Percentiles rank a stretch among this genome's conserved stretches.
Evolutionary conservation across 2,329 filamentous ascomycete genomes (phyloP).

Genomic region (Dothiorella sarmentorum): DNA sequence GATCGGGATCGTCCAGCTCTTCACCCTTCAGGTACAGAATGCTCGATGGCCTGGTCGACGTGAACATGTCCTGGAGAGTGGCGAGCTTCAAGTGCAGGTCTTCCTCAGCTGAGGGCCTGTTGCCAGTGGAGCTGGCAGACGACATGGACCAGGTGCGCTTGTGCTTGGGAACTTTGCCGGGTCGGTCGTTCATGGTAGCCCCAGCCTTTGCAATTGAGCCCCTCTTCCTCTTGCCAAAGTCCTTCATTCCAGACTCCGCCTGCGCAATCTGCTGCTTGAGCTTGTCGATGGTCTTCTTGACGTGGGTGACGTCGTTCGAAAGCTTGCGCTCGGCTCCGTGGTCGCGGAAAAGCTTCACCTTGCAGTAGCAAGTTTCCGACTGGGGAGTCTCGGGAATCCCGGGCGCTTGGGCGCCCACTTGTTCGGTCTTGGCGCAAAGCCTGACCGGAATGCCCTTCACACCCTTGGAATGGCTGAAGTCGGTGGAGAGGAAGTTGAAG

Average conservation of each 20-base stretch:
- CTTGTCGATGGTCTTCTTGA: slow-evolving; percentile 96
- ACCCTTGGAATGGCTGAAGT: slow-evolving; percentile 98
- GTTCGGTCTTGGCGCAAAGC: slow-evolving; percentile 84
- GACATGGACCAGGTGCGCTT: slow-evolving; percentile 95
- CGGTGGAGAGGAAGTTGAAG: slow-evolving; percentile 97
- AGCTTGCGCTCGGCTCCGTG: slow-evolving; percentile 94
- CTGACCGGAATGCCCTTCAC: slow-evolving; percentile 96
- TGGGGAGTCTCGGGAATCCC: slow-evolving; percentile 47
- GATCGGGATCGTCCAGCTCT: slow-evolving; percentile 74
- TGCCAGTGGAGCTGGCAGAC: slow-evolving; percentile 53
- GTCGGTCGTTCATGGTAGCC: slow-evolving; percentile 55
- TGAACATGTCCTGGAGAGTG: slow-evolving; percentile 83
- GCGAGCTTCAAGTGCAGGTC: slow-evolving; percentile 76
- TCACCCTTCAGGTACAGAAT: slow-evolving; percentile 74
- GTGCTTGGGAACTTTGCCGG: slow-evolving; percentile 84
- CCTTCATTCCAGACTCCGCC: slow-evolving; percentile 58
- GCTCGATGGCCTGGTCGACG: slow-evolving; percentile 74
- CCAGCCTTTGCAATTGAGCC: slow-evolving; percentile 45
- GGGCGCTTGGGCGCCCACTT: slow-evolving; percentile 43
- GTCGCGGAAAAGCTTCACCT: slow-evolving; percentile 94
- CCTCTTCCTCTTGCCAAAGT: slow-evolving; percentile 60
- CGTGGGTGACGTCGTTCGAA: slow-evolving; percentile 88
- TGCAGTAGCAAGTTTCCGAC: slow-evolving; percentile 84
- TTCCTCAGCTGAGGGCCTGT: slow-evolving; percentile 54
- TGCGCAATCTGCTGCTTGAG: slow-evolving; percentile 90